These are phyloP conservation scores for Astraeus odoratus DNA, from an alignment of 768 basidiomycete genomes.

Conservation along the genomic window DNA sequence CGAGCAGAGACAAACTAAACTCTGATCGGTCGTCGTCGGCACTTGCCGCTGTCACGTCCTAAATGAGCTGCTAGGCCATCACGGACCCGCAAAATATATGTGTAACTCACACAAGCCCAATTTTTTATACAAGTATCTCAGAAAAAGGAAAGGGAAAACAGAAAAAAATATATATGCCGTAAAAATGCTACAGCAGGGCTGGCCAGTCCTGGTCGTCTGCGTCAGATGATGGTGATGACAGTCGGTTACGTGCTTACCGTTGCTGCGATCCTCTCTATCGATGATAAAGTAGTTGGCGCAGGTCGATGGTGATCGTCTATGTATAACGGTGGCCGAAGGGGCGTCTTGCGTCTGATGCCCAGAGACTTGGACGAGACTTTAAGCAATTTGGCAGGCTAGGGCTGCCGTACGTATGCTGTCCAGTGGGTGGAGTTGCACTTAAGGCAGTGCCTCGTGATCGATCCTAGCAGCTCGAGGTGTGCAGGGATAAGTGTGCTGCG, in stretches of 20 bases:
- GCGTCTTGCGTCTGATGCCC: background rate
- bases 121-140: conserved; percentile 14
- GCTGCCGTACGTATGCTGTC: conserved; percentile 11
- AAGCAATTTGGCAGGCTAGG: background rate
- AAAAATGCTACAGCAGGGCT: no score
- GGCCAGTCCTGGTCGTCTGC: no score
- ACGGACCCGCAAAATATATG: conserved; percentile 20
- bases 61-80: conserved; percentile 21
- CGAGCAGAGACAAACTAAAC: conserved; percentile 31
- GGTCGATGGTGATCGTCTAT: no score
- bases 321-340: background rate
- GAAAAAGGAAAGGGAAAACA: no score
- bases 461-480: background rate
- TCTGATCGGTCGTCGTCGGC: conserved; percentile 58
- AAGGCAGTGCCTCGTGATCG: conserved; percentile 4
- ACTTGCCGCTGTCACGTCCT: conserved; percentile 38
- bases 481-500: background rate
- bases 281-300: background rate
- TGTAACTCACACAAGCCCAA: conserved; percentile 3
- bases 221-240: no score
- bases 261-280: background rate
- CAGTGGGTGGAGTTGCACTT: no score
- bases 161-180: no score
- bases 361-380: background rate
- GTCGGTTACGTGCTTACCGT: conserved; percentile 17